A percentile compares a stretch with the other conserved stretches of the same genome.
These are phyloP conservation scores for Sugiyamaella chiloensis DNA, from an alignment of 805 yeast species.

Conservation along the genomic window DNA sequence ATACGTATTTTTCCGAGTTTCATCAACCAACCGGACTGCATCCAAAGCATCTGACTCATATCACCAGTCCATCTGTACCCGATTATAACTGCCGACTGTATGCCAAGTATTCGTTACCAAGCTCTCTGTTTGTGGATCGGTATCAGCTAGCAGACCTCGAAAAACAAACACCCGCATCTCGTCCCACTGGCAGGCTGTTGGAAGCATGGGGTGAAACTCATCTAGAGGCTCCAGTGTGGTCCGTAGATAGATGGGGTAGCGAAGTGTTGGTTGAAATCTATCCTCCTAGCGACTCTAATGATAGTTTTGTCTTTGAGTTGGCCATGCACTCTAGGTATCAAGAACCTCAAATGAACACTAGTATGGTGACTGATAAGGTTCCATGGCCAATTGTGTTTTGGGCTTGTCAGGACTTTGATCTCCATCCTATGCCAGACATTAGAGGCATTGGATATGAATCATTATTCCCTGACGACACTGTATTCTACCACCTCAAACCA, in stretches of 20 bases:
- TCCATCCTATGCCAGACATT: constrained; percentile 39
- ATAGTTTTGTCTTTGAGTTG: constrained; percentile 33
- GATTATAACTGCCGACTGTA: constrained; percentile 42
- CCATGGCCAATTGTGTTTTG: constrained; percentile 46
- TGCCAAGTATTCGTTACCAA: constrained; percentile 44
- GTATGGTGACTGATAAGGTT: constrained; percentile 25
- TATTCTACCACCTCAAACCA: constrained; percentile 38
- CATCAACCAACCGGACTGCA: constrained; percentile 26
- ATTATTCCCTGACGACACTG: constrained; percentile 45
- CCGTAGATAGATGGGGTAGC: constrained; percentile 45
- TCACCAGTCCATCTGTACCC: constrained; percentile 18
- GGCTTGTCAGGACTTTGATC: constrained; percentile 46
- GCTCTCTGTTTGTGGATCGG: constrained; percentile 49
- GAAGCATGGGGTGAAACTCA: constrained; percentile 54
- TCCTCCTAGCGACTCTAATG: constrained; percentile 22
- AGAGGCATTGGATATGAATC: constrained; percentile 44
- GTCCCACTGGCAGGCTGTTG: constrained; percentile 33
- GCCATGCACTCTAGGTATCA: constrained; percentile 54
- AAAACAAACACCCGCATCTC: constrained; percentile 24
- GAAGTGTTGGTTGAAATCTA: constrained; percentile 40
- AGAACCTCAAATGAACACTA: constrained; percentile 34
- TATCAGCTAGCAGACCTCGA: constrained; percentile 47
- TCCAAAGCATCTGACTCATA: constrained; percentile 21
- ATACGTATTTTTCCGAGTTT: constrained; percentile 17
- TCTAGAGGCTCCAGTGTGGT: constrained; percentile 55